Percentiles rank a stretch among this genome's conserved stretches.
Conservation (phyloP, 345 rosid species). For the Boechera retrofracta region DNA sequence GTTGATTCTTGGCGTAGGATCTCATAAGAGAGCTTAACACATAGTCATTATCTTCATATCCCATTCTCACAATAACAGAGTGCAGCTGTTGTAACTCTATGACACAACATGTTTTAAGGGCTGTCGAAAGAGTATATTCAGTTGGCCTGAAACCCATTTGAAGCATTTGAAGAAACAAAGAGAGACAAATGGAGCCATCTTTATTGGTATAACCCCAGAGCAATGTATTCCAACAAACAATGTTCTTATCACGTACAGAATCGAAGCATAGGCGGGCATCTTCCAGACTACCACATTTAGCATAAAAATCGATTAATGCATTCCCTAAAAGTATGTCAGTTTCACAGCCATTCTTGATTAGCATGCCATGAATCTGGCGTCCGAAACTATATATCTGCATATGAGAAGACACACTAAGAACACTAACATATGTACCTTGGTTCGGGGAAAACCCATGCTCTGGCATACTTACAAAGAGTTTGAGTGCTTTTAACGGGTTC, state of each 20-base stretch:
- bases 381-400: constrained; percentile 52
- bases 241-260: constrained; percentile 61
- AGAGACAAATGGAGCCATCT: constrained; percentile 44
- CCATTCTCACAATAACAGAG: constrained; percentile 66
- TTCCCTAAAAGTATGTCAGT: constrained; percentile 64
- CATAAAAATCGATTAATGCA: constrained; percentile 77
- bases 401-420: constrained; percentile 55
- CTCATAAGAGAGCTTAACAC: constrained; percentile 74
- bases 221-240: constrained; percentile 83
- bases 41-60: constrained; percentile 61
- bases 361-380: constrained; percentile 62
- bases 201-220: constrained; percentile 66
- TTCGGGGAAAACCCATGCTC: constrained; percentile 53
- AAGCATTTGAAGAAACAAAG: constrained; percentile 64
- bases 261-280: constrained; percentile 64
- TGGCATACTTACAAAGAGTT: constrained; percentile 54
- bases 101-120: constrained; percentile 52
- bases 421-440: constrained; percentile 59
- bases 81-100: constrained; percentile 68
- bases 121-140: constrained; percentile 73
- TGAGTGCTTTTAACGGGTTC: constrained; percentile 57
- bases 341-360: constrained; percentile 53
- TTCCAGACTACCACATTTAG: constrained; percentile 60
- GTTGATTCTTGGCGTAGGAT: constrained; percentile 67
- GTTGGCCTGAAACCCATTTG: constrained; percentile 63